Evolutionary conservation across 164 flowering plant species (phyloP).

Genomic region (Tetracentron sinense): DNA sequence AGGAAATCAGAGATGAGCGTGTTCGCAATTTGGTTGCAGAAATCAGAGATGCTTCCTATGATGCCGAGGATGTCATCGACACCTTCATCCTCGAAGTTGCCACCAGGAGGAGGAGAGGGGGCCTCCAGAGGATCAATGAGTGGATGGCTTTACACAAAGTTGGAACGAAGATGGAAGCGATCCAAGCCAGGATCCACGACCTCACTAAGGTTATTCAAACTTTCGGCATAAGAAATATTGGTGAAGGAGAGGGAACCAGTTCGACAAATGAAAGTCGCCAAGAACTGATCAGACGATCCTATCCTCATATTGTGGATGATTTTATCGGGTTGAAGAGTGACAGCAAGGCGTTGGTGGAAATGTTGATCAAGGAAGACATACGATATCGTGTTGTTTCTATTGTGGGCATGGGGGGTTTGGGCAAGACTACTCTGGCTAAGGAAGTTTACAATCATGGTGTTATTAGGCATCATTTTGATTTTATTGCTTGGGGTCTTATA

Average conservation of each 20-base stretch:
- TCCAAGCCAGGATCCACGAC: constrained; percentile 9
- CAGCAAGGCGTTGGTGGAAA: constrained; percentile 1
- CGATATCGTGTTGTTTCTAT: constrained; percentile 19
- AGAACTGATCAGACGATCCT: neutral
- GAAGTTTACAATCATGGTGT: constrained; percentile 20
- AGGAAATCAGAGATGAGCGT: constrained; percentile 8
- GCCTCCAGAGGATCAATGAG: neutral
- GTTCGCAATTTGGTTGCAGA: constrained; percentile 26
- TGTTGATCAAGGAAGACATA: constrained; percentile 6
- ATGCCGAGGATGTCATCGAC: constrained; percentile 32
- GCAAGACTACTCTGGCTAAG: constrained; percentile 37
- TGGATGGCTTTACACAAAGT: neutral
- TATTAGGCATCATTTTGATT: constrained; percentile 21
- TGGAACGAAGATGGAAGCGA: constrained; percentile 8
- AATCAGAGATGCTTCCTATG: constrained; percentile 27
- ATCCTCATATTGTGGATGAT: constrained; percentile 18
- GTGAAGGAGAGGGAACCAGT: neutral
- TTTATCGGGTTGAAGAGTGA: constrained; percentile 20
- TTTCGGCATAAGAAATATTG: constrained; percentile 8
- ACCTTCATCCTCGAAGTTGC: constrained; percentile 12
- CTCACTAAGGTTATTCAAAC: constrained; percentile 3
- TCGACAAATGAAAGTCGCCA: neutral
- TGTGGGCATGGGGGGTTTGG: constrained; percentile 34
- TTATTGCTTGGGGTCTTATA: constrained; percentile 26
- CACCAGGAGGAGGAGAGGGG: neutral